Conservation (phyloP, 805 yeast genomes). For the Metschnikowia baotianmanensis region DNA sequence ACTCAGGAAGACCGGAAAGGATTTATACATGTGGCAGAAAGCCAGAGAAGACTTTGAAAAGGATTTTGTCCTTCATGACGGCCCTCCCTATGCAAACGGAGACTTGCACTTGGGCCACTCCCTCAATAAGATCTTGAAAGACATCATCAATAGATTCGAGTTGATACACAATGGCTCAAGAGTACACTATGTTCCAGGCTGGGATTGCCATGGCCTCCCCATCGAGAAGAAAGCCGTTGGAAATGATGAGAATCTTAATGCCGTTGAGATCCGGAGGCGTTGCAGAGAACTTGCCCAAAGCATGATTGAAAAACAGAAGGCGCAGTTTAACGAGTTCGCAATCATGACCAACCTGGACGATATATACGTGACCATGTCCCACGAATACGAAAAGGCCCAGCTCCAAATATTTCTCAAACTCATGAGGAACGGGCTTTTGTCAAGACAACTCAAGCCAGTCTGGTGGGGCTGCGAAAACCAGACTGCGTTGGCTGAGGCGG, state of each 20-base stretch:
- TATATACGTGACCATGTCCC: constrained; percentile 71
- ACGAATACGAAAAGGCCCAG: constrained; percentile 72
- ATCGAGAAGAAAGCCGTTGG: constrained; percentile 82
- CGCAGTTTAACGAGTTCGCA: constrained; percentile 65
- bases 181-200: constrained; percentile 82
- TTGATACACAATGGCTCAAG: constrained; percentile 54
- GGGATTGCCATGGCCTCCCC: constrained; percentile 99
- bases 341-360: constrained; percentile 80
- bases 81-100: constrained; percentile 99
- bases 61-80: constrained; percentile 80
- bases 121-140: constrained; percentile 84
- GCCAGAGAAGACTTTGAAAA: constrained; percentile 19
- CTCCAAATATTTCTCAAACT: constrained; percentile 65
- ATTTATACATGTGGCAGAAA: constrained; percentile 63
- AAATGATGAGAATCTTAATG: constrained; percentile 33
- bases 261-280: constrained; percentile 55
- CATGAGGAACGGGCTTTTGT: constrained; percentile 63
- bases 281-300: constrained; percentile 69
- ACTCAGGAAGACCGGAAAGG: constrained; percentile 53
- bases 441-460: constrained; percentile 89
- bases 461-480: constrained; percentile 95
- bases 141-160: constrained; percentile 73
- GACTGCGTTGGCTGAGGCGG: constrained; percentile 96
- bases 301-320: constrained; percentile 62
- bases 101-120: constrained; percentile 92